Base-by-base conservation (phyloP, 148 eudicot species). In the Persicaria tinctoria region DNA sequence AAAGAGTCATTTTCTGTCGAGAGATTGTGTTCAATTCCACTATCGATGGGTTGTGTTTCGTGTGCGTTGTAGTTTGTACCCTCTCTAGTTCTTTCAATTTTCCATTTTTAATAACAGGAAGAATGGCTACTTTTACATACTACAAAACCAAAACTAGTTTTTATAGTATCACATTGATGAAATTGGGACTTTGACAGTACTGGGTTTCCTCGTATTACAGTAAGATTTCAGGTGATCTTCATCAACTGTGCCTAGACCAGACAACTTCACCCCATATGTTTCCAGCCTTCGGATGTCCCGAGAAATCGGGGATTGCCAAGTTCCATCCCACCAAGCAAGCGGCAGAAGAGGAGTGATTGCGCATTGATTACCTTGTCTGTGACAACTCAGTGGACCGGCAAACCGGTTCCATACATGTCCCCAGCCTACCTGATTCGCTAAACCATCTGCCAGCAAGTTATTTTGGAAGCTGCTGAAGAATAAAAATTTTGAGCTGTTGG, bases 321-420 rank as follows among this genome's bases (percentile, higher is more conserved):
- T 83, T 53, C 93, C 95, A 62, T 93, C 98, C 98, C 98, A 93
- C 98, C 98, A 93, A 32, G 84, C 98, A 2, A 91, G 97, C 27
- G 98, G 88, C 57, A 93, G 95, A 79, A 93, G 77, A 44, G 98
- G 95, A 0, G 98, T 93, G 51, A 84, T n/a, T 12, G 98, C 97
- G 78, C 98, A 93, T 71, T 93, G 98, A 63, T 76, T 77, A 1
- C 89, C 46, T 80, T 93, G 98, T 54, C 84, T 79, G 8, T 74
- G 86, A 69, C 98, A 93, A 56, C 98, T 93, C 72, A 93, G 78
- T 17, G 92, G 91, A 32, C 98, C 98, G 0, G 95, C 97, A 78
- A 89, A 93, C 73, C 94, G 79, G 84, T 91, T 93, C 98, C 98
- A 93, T 54, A 81, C 97, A 64, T 93, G 98, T 9, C 98, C 98